Conservation (phyloP, 1,284 basidiomycete genomes). For the Austroboletus rostrupii region DNA sequence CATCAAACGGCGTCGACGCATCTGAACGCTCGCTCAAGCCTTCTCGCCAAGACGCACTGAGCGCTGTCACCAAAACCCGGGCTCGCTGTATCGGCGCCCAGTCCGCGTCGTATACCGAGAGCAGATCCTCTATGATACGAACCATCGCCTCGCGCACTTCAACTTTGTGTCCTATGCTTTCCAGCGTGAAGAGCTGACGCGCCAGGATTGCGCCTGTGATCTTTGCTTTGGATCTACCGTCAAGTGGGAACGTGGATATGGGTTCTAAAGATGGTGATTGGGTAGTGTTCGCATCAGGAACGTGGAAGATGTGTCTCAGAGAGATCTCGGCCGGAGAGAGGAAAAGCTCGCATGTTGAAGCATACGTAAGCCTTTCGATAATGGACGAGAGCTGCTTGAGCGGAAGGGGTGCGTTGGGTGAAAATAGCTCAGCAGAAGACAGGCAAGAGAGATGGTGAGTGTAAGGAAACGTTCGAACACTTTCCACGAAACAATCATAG, state of each 20-base stretch:
- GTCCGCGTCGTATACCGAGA: conserved; percentile 44
- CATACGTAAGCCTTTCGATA: conserved; percentile 62
- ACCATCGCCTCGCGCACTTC: conserved; percentile 39
- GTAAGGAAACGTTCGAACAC: conserved; percentile 54
- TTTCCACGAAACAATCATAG: conserved; percentile 52
- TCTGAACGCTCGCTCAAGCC: conserved; percentile 20
- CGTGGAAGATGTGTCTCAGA: conserved; percentile 7
- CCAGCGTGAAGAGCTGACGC: conserved; percentile 54
- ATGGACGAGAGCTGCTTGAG: conserved; percentile 54
- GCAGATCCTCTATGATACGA: conserved; percentile 44
- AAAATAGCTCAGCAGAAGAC: conserved; percentile 30
- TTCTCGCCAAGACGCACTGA: conserved; percentile 52
- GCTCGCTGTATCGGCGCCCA: conserved; percentile 53
- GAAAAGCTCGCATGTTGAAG: conserved; percentile 62
- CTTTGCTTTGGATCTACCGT: conserved; percentile 16
- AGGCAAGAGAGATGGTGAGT: conserved; percentile 20
- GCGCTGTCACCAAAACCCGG: conserved; percentile 45
- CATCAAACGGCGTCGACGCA: conserved; percentile 18
- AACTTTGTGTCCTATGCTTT: conserved; percentile 53
- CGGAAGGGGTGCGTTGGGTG: conserved; percentile 32
- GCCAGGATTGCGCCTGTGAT: conserved; percentile 56
- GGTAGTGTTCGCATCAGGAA: neutral
- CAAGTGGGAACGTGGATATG: conserved; percentile 17
- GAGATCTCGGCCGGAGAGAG: conserved; percentile 41
- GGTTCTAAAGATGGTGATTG: neutral